Evolutionary conservation across 208 protist genomes (phyloP).

Genomic region (Acanthamoeba healyi): DNA sequence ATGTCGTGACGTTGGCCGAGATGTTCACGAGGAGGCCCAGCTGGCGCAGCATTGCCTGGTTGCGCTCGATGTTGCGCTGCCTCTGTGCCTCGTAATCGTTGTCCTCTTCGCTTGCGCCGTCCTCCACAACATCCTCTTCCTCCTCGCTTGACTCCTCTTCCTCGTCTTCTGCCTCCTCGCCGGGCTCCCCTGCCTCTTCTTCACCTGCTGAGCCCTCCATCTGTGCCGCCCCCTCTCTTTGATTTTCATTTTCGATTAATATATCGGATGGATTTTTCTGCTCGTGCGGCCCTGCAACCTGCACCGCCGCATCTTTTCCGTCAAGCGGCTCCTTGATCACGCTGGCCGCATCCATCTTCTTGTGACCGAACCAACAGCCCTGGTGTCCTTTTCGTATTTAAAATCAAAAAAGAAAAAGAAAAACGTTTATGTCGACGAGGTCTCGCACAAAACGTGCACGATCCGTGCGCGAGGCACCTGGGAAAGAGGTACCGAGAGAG

Average conservation of each 20-base stretch:
- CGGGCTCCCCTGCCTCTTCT: not conserved
- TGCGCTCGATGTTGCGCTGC: conserved; percentile 51
- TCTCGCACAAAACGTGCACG: not conserved
- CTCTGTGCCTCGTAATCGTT: conserved; percentile 48
- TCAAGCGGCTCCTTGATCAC: too few relatives aligned
- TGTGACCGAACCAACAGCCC: too few relatives aligned
- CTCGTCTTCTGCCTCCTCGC: not conserved
- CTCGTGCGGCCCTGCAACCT: too few relatives aligned
- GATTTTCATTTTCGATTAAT: not conserved
- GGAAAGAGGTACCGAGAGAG: too few relatives aligned
- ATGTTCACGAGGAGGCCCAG: not conserved
- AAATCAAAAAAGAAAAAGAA: too few relatives aligned
- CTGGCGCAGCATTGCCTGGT: conserved; percentile 41
- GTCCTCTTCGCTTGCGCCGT: not conserved
- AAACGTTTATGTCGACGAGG: too few relatives aligned
- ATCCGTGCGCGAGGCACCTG: not conserved
- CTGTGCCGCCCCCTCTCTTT: not conserved
- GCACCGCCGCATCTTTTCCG: too few relatives aligned
- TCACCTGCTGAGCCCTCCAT: not conserved
- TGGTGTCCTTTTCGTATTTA: too few relatives aligned
- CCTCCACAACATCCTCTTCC: not conserved
- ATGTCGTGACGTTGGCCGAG: not conserved
- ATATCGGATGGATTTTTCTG: too few relatives aligned
- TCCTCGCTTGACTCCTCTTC: not conserved
- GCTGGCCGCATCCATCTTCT: too few relatives aligned